Percentiles rank a stretch among this genome's conserved stretches.
Evolutionary conservation across 345 rosid genomes (phyloP).

Genomic region (Firmiana major): DNA sequence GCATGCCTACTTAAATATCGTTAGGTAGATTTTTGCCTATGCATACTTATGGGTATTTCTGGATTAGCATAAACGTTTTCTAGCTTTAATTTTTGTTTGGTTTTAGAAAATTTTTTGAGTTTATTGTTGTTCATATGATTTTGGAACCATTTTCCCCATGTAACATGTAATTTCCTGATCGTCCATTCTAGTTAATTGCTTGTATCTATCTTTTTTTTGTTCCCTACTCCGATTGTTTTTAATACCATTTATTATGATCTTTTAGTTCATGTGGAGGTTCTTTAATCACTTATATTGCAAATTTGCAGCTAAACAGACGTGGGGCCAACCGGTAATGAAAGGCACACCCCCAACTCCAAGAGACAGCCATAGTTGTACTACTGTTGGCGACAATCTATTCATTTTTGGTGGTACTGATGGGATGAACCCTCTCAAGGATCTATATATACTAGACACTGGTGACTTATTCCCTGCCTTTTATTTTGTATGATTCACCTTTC

Average conservation of each 20-base stretch:
- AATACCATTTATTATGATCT: not conserved
- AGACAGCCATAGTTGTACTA: slow-evolving; percentile 92
- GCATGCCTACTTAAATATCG: slow-evolving; percentile 1
- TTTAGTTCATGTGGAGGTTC: not conserved
- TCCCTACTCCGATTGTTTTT: slow-evolving; percentile 1
- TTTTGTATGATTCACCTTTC: slow-evolving; percentile 10
- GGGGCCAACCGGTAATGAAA: slow-evolving; percentile 73
- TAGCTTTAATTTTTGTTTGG: not conserved
- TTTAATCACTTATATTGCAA: not conserved
- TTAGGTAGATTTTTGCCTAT: not conserved
- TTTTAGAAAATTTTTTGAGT: slow-evolving; percentile 5
- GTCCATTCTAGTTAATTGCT: not conserved
- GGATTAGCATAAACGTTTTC: not conserved
- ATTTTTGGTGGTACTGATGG: slow-evolving; percentile 99
- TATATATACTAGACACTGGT: slow-evolving; percentile 82
- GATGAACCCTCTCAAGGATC: slow-evolving; percentile 67
- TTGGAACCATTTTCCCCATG: slow-evolving; percentile 4
- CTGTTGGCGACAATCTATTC: slow-evolving; percentile 65
- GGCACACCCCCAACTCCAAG: slow-evolving; percentile 80
- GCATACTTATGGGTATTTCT: not conserved
- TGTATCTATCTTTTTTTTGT: not conserved
- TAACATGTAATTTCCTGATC: not conserved
- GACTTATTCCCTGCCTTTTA: slow-evolving; percentile 29
- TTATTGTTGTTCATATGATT: not conserved
- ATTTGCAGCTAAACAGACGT: slow-evolving; percentile 64